Evolutionary conservation across 768 basidiomycete genomes (phyloP), one percentile per base, ranked within the genome.

Genomic region (Russula brevipes): DNA sequence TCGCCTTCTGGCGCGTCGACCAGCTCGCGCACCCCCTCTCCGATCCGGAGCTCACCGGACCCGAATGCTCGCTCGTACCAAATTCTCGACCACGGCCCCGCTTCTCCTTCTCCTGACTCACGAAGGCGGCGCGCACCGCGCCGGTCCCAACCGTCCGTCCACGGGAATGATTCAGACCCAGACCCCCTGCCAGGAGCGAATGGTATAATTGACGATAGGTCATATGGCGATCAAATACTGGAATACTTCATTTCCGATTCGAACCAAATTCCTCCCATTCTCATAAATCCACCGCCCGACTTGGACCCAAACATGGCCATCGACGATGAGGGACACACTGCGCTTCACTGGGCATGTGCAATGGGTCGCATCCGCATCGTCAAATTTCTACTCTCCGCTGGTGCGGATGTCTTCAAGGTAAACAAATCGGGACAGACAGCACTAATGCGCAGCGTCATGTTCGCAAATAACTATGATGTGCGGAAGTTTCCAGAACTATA

Each of bases 181-280:
- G 84, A 80, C 44, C n/a, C n/a, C n/a, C 60, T 66, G 5, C 79
- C 72, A 47, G 63, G 47, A 5, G 45, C 74, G 61, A 85, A 83
- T 66, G 83, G 81, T 30, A 63, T 66, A 4, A 74, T 74, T 54
- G 87, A 87, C 66, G 76, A 82, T 36, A 81, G 86, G 46, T 79
- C 83, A n/a, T 98, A 98, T 71, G 93, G 88, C 41, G 95, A 98
- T 75, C 91, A 94, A 72, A 94, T 99, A 63, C 81, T 99, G 69
- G 96, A 98, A 77, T 98, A 97, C 77, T 99, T 98, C 75, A 94
- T 99, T 68, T 96, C 96, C 50, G 97, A 99, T 75, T 91, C 94
- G 45, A 89, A 90, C 65, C 89, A 93, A 71, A 86, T 95, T 36
- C 97, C 97, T 9, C 81, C 84, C 30, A 78, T 97, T 61, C 86